Evolutionary conservation across 306 rosid species (phyloP), one percentile per base, ranked within the genome.

Genomic region (Castanospermum australe): DNA sequence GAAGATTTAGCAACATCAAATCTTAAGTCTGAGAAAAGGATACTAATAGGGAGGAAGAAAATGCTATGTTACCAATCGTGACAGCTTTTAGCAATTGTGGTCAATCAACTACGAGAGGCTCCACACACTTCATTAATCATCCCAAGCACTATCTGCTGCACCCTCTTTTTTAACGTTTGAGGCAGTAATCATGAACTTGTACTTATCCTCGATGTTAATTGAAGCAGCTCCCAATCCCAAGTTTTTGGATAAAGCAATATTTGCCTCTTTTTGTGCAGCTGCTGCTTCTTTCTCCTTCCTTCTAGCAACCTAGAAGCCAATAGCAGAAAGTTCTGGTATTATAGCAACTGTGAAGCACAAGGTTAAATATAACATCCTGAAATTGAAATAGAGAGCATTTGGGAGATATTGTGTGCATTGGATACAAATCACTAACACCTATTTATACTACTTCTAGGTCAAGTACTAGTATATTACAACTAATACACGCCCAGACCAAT

Each of bases 81-180:
- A 60, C 57, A 72, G 52, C 76, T 65, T 65, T 17, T 39, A 57
- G 76, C 79, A 84, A 64, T 56, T 82, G 67, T 25, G 73, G 14
- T 68, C 74, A 56, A 36, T 75, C 84, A 50, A 64, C 56, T 44
- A 66, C 51, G 79, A 65, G 52, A 70, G 66, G 66, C 61, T 78
- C 61, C 64, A 51, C 8, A 86, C 14, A 14, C 52, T 81, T 55
- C 59, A 52, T 80, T 48, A 92, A 75, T 92, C 97, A 67, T 93
- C 92, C 97, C 97, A 93, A 55, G 97, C 97, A 80, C 96, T 82
- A 79, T 93, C 97, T 18, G 97, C 97, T 11, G 91, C 86, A 1
- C 97, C 97, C 85, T 89, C 96, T 80, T 54, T 7, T 79, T 86
- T 87, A 67, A 6, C 63, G 86, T 79, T 68, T 8, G 92, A 47